phyloP scores from a whole-genome alignment of 2,329 filamentous ascomycete species.

The Cercospora zeina region DNA sequence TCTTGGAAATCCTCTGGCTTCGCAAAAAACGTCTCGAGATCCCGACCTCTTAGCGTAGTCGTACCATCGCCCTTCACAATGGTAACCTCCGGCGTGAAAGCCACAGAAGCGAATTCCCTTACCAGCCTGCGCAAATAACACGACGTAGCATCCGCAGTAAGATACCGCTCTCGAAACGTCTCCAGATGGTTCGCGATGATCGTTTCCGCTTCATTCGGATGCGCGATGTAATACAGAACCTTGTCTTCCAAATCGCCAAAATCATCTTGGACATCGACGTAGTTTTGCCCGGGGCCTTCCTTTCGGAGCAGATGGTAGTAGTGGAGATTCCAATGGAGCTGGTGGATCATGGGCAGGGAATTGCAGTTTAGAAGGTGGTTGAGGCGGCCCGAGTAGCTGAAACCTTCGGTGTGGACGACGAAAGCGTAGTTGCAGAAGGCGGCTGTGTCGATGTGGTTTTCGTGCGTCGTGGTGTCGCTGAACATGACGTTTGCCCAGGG shows the following conservation, averaged over 20 bases:
- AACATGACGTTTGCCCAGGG: conserved; percentile 42
- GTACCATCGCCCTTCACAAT: neutral
- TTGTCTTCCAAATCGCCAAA: conserved; percentile 29
- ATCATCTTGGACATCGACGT: conserved; percentile 27
- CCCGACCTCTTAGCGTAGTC: neutral
- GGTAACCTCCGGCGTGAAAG: conserved; percentile 6
- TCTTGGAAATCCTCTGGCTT: conserved; percentile 12
- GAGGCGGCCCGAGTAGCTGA: conserved; percentile 33
- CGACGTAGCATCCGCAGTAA: conserved; percentile 32
- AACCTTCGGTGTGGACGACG: conserved; percentile 35
- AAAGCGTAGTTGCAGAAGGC: conserved; percentile 35
- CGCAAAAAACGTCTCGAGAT: neutral
- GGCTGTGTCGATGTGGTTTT: conserved; percentile 22
- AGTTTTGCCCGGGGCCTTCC: conserved; percentile 32
- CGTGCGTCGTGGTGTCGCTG: conserved; percentile 25
- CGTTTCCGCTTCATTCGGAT: conserved; percentile 24
- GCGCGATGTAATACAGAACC: conserved; percentile 24
- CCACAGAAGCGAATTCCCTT: conserved; percentile 18
- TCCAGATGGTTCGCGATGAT: conserved; percentile 33
- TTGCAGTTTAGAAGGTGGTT: conserved; percentile 35
- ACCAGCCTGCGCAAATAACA: conserved; percentile 31
- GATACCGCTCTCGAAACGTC: conserved; percentile 35
- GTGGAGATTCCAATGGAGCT: conserved; percentile 30
- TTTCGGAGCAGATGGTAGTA: conserved; percentile 30
- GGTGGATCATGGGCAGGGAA: conserved; percentile 30